A percentile compares a stretch with the other conserved stretches of the same genome.
Evolutionary conservation across 2,329 filamentous ascomycete genomes (phyloP).

Genomic region (Colletotrichum gigasporum): DNA sequence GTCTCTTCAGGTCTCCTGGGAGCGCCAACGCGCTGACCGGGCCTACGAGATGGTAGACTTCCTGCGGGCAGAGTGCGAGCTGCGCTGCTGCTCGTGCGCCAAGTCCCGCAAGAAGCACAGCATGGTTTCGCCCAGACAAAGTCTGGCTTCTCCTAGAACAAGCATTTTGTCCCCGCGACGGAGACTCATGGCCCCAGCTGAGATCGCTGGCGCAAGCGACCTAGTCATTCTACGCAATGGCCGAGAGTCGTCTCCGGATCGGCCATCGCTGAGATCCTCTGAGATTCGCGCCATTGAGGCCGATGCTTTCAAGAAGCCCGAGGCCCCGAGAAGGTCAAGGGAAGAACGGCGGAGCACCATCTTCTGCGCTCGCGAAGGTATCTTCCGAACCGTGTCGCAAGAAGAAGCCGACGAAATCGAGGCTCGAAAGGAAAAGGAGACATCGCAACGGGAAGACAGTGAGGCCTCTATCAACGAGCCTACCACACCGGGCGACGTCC

Average conservation of each 20-base stretch:
- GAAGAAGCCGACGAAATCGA: constrained; percentile 58
- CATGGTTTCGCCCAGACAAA: constrained; percentile 45
- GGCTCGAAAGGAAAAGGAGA: constrained; percentile 39
- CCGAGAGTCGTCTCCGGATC: constrained; percentile 8
- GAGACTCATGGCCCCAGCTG: constrained; percentile 45
- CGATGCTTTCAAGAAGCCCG: constrained; percentile 28
- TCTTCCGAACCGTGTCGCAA: constrained; percentile 69
- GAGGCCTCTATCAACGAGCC: constrained; percentile 37
- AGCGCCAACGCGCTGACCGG: constrained; percentile 71
- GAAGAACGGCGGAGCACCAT: constrained; percentile 61
- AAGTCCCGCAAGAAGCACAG: constrained; percentile 46
- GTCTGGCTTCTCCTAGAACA: constrained; percentile 43
- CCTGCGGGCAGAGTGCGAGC: constrained; percentile 77
- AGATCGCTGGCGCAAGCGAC: constrained; percentile 53
- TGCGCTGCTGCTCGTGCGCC: constrained; percentile 72
- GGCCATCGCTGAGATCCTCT: constrained; percentile 36
- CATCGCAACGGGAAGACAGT: constrained; percentile 27
- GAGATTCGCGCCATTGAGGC: constrained; percentile 40
- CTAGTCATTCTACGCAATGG: constrained; percentile 50
- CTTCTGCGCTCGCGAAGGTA: constrained; percentile 70
- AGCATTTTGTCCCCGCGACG: constrained; percentile 45
- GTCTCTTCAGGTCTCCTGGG: constrained; percentile 62
- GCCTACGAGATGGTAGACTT: constrained; percentile 80
- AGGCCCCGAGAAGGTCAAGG: constrained; percentile 37
- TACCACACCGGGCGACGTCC: constrained; percentile 43